Evolutionary conservation across 225 moss, liverwort and hornwort genomes (phyloP), one percentile per base, ranked within the genome.

Genomic region (Marchantia polymorpha): DNA sequence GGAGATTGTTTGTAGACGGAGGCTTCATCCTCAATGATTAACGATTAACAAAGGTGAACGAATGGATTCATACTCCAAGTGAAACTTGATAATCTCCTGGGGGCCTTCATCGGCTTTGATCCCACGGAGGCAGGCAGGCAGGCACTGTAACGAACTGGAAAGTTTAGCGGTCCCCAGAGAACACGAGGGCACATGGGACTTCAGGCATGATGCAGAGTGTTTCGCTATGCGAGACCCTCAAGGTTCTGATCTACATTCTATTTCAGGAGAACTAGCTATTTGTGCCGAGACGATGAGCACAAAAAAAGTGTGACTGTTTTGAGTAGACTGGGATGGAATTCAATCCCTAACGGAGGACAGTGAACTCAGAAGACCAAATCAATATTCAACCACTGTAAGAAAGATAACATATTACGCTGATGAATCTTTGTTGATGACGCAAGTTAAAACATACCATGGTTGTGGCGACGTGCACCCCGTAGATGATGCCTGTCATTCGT

Each of bases 401-500:
- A 19, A 65, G 4, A 65, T 65, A 14, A 69, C 46, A 3, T 17
- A 69, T 69, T 69, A 30, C 29, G 25, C 25, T 68, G 12, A 68
- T 30, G 25, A 7, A 3, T 30, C 13, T 0, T 27, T 27, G 11
- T 8, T 68, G 13, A 12, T 0, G 51, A 52, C 22, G 29, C 19
- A 5, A 69, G 14, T 10, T n/a, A 5, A 49, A 59, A 25, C 48
- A 49, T 88, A 95, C 95, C 95, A 95, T 92, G 74, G 91, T 93
- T 55, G 93, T 95, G n/a, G 92, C 90, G 64, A 89, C 88, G 69
- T 93, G 93, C 60, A 91, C 70, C 27, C 87, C 91, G 47, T 74
- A 93, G 22, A 95, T 88, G 27, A 93, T 81, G 77, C 95, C 95
- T 19, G 87, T 84, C 84, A 91, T 83, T 80, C 92, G 87, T 59